Evolutionary conservation across 176 grass and related monocot species (phyloP), one percentile per base, ranked within the genome.

Genomic region (Carex pumila): DNA sequence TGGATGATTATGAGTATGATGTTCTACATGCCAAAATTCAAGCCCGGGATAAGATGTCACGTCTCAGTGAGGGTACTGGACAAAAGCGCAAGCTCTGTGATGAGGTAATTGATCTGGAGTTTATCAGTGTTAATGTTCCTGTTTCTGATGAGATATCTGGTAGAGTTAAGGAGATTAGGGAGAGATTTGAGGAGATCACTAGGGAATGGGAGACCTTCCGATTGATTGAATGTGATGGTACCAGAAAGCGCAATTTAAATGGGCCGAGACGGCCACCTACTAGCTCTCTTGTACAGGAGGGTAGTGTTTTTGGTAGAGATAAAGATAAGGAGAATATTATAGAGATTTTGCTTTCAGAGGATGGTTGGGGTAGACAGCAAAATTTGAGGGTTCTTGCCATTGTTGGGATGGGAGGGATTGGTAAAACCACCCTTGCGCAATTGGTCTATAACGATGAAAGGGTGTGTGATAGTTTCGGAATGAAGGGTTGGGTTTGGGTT

Each of bases 401-500:
- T 41, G 54, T 80, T 11, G 78, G 78, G 30, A 62, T 80, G 78
- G 75, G 75, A 32, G 80, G 62, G 11, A 63, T 83, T 65, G 80
- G 80, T 11, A 83, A 83, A 31, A 83, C 81, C 12, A 70, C 81
- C 25, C 62, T 84, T 39, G 81, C 81, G 1, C 61, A 71, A 56
- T 61, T 68, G 31, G 61, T 71, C 2, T 84, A 84, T 34, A 84
- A 84, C 36, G 81, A 84, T 36, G 4, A 1, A 4, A 71, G 49
- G 3, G 81, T 84, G 17, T 3, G 0, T 36, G 31, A 63, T 14
- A 36, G 61, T 61, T 80, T 80, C 19, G 55, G 61, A 80, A 21
- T 80, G 41, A 63, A 52, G 57, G 80, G 21, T 4, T 65, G 80
- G 61, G 43, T 83, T 67, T 83, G 14, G 29, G 61, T 83, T 19